Evolutionary conservation across 1,284 basidiomycete genomes (phyloP), one percentile per base, ranked within the genome.

Genomic region (Schizopora paradoxa): DNA sequence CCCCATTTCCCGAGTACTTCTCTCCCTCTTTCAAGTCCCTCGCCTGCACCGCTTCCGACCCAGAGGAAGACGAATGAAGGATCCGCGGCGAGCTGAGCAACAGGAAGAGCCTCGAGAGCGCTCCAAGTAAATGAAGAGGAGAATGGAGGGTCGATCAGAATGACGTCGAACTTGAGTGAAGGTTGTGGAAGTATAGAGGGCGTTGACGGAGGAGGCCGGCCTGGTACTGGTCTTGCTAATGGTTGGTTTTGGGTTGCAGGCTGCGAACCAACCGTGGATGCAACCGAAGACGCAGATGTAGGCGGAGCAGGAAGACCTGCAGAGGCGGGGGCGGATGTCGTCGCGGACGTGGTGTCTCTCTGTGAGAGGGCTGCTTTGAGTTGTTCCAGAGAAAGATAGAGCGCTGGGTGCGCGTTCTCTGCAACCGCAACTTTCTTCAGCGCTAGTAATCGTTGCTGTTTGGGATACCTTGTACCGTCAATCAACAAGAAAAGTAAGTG

Each of bases 11-110:
- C 84, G 37, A 98, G 74, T 27, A 95, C 74, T 61, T 98, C 95
- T 29, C 95, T 73, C 0, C 96, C 95, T 26, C 86, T 75, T 64
- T 99, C 96, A 5, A 99, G 73, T 0, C 93, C 96, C 40, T 93
- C 91, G 2, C 84, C 83, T 11, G 88, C 85, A 1, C 92, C 93
- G 48, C 81, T 85, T 2, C 95, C 96, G 1, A 98, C 93, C 95
- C 96, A 99, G 43, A 99, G 72, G 61, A 97, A 95, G 10, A 99
- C 76, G 56, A 97, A 99, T 27, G 86, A 86, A 0, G 92, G 93
- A 56, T 95, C 94, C 0, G 91, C 86, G 0, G 91, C 87, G 16
- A 98, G 74, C 26, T 79, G 72, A 0, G 92, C 85, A 37, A 98
- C 75, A 0, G 92, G 92, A 1, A 97, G 68, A 10, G 82, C 77